These are phyloP conservation scores for Ophiobolus disseminans DNA, from an alignment of 2,329 filamentous ascomycete species.

Conservation along the genomic window DNA sequence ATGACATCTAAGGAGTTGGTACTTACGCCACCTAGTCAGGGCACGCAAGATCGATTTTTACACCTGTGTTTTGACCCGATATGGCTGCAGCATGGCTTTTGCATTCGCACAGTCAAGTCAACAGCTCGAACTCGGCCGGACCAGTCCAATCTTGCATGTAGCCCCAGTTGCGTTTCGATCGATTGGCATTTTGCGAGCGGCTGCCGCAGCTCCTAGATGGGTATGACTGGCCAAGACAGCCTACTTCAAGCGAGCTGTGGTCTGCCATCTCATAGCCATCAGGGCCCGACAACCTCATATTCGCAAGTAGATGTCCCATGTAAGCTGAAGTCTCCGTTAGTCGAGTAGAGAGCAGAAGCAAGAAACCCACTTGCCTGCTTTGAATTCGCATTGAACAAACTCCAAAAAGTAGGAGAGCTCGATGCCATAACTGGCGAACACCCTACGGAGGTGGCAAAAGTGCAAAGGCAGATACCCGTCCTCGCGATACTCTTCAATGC, in stretches of 20 bases:
- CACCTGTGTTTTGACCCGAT: background rate
- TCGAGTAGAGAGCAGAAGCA: background rate
- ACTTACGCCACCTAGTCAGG: too few relatives aligned
- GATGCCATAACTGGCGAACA: conserved; percentile 1
- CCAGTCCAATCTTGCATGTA: conserved; percentile 2
- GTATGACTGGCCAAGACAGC: background rate
- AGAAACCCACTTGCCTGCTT: background rate
- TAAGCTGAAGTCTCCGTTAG: background rate
- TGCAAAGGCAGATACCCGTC: conserved; percentile 2
- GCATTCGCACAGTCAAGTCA: background rate
- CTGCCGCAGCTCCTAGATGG: background rate
- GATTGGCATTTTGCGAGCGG: background rate
- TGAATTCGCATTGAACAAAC: conserved; percentile 4
- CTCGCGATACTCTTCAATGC: background rate
- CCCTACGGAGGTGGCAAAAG: conserved; percentile 2
- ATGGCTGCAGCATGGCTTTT: background rate
- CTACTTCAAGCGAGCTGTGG: background rate
- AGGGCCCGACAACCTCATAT: background rate
- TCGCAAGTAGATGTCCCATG: background rate
- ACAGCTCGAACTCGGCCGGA: background rate
- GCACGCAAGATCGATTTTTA: too few relatives aligned
- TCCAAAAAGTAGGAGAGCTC: background rate
- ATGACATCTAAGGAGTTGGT: too few relatives aligned
- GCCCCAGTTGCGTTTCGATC: background rate
- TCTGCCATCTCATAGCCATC: background rate